A percentile compares a stretch with the other conserved stretches of the same genome.
phyloP scores from a whole-genome alignment of 2,329 filamentous ascomycete genomes.

The Trichoderma polysporum region DNA sequence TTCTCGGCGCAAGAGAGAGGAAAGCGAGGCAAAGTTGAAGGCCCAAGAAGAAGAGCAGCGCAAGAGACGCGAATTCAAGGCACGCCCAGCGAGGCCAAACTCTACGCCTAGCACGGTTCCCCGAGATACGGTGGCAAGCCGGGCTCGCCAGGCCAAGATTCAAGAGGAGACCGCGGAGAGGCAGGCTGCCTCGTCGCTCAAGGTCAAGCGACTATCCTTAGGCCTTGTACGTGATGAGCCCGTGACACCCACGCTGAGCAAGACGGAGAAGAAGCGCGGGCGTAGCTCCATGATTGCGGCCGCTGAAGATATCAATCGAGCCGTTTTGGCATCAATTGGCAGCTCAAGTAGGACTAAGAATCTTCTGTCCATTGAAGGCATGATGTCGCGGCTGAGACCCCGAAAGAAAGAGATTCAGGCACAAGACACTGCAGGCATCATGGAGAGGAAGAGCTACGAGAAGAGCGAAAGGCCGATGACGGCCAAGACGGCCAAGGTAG shows the following conservation, averaged over 20 bases:
- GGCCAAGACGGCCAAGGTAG: constrained; percentile 53
- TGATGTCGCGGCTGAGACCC: constrained; percentile 48
- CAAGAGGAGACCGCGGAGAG: constrained; percentile 30
- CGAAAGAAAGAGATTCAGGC: constrained; percentile 55
- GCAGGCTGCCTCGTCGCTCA: constrained; percentile 22
- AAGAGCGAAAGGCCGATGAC: constrained; percentile 53
- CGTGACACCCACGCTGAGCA: constrained; percentile 15
- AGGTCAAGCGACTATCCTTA: constrained; percentile 30
- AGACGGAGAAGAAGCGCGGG: constrained; percentile 28
- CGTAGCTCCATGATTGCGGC: constrained; percentile 29
- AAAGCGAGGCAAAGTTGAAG: constrained; percentile 54
- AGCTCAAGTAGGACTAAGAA: constrained; percentile 47
- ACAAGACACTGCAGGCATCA: constrained; percentile 48
- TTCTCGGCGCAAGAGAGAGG: constrained; percentile 54
- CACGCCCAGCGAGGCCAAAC: constrained; percentile 53
- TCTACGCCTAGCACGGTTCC: constrained; percentile 44
- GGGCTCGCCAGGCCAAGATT: constrained; percentile 51
- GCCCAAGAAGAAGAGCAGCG: constrained; percentile 60
- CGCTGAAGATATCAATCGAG: constrained; percentile 36
- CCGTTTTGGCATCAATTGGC: constrained; percentile 47
- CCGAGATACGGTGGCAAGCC: constrained; percentile 59
- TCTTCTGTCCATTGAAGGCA: constrained; percentile 51
- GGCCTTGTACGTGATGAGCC: constrained; percentile 18
- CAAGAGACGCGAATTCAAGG: constrained; percentile 63
- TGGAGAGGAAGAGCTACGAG: constrained; percentile 51